Conservation (phyloP, 495 filamentous ascomycete species). For the Penicillium manginii region DNA sequence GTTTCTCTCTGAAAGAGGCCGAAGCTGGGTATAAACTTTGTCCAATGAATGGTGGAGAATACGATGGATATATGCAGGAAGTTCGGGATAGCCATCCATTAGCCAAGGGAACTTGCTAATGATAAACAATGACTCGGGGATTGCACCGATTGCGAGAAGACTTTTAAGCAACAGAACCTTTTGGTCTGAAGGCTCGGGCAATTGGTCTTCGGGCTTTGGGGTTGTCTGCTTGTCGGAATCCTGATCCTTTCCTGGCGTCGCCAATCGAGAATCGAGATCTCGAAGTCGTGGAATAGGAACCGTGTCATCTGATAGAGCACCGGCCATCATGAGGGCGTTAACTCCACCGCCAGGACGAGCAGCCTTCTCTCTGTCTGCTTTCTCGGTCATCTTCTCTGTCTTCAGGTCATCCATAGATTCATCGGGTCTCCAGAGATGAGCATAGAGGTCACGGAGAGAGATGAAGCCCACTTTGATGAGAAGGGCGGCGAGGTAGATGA, state of each 20-base stretch:
- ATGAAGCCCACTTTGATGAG: constrained; percentile 98
- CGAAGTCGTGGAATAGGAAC: constrained; percentile 52
- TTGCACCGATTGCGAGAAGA: constrained; percentile 85
- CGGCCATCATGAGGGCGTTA: constrained; percentile 91
- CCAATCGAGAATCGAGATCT: constrained; percentile 46
- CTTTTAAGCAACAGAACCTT: constrained; percentile 84
- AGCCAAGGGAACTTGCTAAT: constrained; percentile 92
- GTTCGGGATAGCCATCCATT: constrained; percentile 77
- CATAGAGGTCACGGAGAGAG: constrained; percentile 89
- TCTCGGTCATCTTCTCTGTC: constrained; percentile 70
- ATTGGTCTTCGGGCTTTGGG: constrained; percentile 55
- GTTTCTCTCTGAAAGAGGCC: constrained; percentile 45
- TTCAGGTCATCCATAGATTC: constrained; percentile 75
- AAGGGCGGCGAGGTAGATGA: constrained; percentile 86
- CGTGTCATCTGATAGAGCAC: constrained; percentile 84
- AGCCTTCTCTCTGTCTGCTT: constrained; percentile 73
- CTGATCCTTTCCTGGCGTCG: constrained; percentile 52
- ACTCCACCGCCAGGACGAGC: constrained; percentile 64
- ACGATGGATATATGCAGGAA: constrained; percentile 78
- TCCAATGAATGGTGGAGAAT: constrained; percentile 79
- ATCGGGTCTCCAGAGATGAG: constrained; percentile 87
- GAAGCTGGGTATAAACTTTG: constrained; percentile 62
- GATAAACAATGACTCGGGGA: constrained; percentile 92
- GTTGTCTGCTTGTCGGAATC: constrained; percentile 53
- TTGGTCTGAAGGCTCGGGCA: constrained; percentile 86